Evolutionary conservation across 2,329 filamentous ascomycete species (phyloP).

Genomic region (Arthrinium phaeospermum): DNA sequence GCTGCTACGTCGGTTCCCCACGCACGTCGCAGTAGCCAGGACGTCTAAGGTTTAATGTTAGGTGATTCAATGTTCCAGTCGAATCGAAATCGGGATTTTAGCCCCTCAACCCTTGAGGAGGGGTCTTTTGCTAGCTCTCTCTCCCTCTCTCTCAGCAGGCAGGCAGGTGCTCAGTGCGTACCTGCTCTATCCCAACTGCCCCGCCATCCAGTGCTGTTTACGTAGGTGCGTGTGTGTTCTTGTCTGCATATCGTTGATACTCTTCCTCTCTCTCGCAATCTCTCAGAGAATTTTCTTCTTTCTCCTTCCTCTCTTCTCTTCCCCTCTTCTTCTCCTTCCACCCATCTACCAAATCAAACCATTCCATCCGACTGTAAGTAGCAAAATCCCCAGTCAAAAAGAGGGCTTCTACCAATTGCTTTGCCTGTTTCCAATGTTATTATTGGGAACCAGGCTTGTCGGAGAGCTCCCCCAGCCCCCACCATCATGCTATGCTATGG

Average conservation of each 20-base stretch:
- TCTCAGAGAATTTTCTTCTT: not conserved
- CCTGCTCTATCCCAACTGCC: not conserved
- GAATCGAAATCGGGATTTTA: constrained; percentile 14
- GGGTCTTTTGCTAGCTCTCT: not conserved
- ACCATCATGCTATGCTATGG: constrained; percentile 16
- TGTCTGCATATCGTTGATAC: constrained; percentile 12
- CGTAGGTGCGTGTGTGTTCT: not conserved
- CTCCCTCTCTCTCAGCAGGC: not conserved
- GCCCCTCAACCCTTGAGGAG: constrained; percentile 2
- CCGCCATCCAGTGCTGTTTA: constrained; percentile 16
- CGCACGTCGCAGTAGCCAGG: not conserved
- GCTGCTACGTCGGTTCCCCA: not conserved
- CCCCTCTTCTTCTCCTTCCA: constrained; percentile 24
- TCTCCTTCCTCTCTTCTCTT: not conserved
- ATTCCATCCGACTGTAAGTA: not conserved
- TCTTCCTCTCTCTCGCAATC: constrained; percentile 18
- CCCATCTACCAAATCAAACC: constrained; percentile 24
- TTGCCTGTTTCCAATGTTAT: constrained; percentile 13
- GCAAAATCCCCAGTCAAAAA: not conserved
- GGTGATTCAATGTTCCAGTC: constrained; percentile 16
- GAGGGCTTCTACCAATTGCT: not conserved
- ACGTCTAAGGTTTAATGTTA: constrained; percentile 14
- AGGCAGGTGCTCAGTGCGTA: not conserved
- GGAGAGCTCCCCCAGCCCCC: constrained; percentile 15
- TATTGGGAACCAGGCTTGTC: constrained; percentile 3